Conservation (phyloP, 176 grass and related monocot genomes). For the Bonia amplexicaulis region DNA sequence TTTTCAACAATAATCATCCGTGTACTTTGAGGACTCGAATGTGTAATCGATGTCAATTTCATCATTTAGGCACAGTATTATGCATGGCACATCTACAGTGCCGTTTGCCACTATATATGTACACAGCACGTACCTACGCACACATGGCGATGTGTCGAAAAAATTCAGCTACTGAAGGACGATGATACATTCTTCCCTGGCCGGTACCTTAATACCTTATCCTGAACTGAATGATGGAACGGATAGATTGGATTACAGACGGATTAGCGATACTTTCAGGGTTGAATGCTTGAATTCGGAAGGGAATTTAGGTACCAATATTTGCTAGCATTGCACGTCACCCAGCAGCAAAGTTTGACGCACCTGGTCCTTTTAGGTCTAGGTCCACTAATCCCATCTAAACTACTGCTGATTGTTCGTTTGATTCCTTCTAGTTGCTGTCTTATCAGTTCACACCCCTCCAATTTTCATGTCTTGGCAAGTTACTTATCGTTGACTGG, state of each 20-base stretch:
- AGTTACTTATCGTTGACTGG: constrained; percentile 24
- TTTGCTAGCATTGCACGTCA: background rate
- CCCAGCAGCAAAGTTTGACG: constrained; percentile 14
- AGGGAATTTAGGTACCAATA: background rate
- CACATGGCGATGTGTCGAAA: background rate
- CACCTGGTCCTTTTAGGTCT: background rate
- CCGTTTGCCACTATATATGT: too few relatives aligned
- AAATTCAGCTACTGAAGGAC: background rate
- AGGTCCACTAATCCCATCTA: background rate
- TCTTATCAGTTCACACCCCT: background rate
- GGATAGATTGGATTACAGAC: background rate
- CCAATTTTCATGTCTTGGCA: constrained; percentile 6
- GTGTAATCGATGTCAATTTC: background rate
- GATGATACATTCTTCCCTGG: background rate
- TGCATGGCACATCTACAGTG: too few relatives aligned
- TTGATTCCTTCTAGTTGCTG: constrained; percentile 28
- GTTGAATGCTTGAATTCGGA: background rate
- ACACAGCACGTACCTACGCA: too few relatives aligned
- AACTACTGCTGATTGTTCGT: background rate
- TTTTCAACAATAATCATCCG: too few relatives aligned
- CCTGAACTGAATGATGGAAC: background rate
- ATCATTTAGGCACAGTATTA: background rate
- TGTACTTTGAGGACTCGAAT: background rate
- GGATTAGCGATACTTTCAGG: background rate
- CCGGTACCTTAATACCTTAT: background rate